Evolutionary conservation across 345 rosid species (phyloP), one percentile per base, ranked within the genome.

Genomic region (Lepidium africanum): DNA sequence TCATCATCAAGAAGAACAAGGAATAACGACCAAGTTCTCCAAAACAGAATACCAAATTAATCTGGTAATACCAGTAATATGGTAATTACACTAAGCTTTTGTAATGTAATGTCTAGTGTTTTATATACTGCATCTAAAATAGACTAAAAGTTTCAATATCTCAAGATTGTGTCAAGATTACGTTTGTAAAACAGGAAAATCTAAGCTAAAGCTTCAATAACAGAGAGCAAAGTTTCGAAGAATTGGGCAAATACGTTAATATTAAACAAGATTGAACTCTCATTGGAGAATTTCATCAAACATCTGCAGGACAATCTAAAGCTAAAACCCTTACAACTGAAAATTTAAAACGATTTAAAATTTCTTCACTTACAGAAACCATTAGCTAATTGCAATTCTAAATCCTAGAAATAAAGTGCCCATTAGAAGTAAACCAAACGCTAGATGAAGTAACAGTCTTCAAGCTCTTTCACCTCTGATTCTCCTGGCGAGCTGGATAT

Each of bases 401-500:
- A 33, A 60, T 3, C 48, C 32, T 25, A 65, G 40, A 42, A 46
- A 30, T 9, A 15, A 7, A 41, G 32, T 10, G 14, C 12, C 2
- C 12, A 61, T 12, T 10, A 17, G 6, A 17, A 38, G 38, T 6
- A 45, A 13, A 8, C 8, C 4, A 36, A 2, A 7, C 52, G 8
- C 3, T 33, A 25, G 5, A 43, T 30, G 32, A 35, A 4, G 5
- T 2, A 6, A 37, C 2, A 38, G 37, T 9, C 7, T 17, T 74
- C 77, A 83, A 32, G 87, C 87, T 58, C 87, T 70, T 45, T 83
- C 87, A 1, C 85, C 87, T 36, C 85, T 51, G 42, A 83, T 81
- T 5, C 87, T 77, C 68, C 87, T 70, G 0, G 87, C 85, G 19
- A 83, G 83, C 53, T 83, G 87, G 15, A 83, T 83, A 32, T 83